Evolutionary conservation across 331 rosid genomes (phyloP), one percentile per base, ranked within the genome.

Genomic region (Pyracantha coccinea): DNA sequence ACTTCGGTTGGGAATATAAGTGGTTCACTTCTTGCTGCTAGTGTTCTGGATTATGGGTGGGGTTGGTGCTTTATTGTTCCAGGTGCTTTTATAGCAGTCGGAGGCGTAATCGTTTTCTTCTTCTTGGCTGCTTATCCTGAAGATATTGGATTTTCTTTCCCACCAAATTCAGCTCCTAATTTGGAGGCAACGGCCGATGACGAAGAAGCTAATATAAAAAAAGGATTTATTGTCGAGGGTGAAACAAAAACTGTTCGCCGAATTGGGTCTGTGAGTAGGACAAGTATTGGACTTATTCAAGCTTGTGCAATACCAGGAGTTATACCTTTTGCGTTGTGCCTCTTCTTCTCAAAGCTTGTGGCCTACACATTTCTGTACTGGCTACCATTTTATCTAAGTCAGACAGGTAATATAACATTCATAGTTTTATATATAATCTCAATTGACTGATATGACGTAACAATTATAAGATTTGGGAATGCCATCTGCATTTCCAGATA

Each of bases 271-370:
- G 80, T 71, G 69, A 31, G 63, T 21, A 86, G 85, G 72, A 84
- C 53, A 32, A 75, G 96, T 24, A 76, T 92, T 41, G 97, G 97
- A 23, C 83, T 90, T 58, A 20, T 81, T 66, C 81, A 88, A 29
- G 97, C 97, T 7, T 88, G 92, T 68, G 57, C 54, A 84, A 92
- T 92, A 68, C 97, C 97, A 0, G 96, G 97, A 45, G 97, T 90
- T 3, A 87, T 92, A 52, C 87, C 96, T 28, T 90, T 86, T 80
- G 92, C 97, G 1, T 23, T 90, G 71, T 90, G 96, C 73, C 93
- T 92, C 73, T 90, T 92, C 89, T 92, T 92, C 35, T 86, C 96
- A 65, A 92, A 92, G 87, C 97, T 92, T 71, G 97, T 90, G 74
- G 97, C 93, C 65, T 92, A 90, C 81, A 92, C 96, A 0, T 88